phyloP scores from a whole-genome alignment of 179 eudicot genomes.

The Sideroxylon spinosum region DNA sequence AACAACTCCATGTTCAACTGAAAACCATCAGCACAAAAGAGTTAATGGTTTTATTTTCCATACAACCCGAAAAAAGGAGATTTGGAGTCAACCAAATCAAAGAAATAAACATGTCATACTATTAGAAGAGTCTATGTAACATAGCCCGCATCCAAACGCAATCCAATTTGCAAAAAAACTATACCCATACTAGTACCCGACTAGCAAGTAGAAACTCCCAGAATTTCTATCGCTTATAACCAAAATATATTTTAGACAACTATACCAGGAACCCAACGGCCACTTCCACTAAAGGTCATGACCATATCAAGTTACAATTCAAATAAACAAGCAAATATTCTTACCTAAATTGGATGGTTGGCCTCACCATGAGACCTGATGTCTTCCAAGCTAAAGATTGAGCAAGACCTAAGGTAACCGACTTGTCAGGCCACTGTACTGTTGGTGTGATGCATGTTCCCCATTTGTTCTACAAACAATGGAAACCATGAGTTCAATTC shows the following conservation, averaged over 20 bases:
- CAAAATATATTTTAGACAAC: neutral
- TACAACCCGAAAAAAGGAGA: neutral
- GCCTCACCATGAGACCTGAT: conserved; percentile 85
- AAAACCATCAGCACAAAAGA: neutral
- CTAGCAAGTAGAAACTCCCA: neutral
- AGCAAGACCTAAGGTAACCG: conserved; percentile 58
- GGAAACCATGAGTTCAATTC: neutral
- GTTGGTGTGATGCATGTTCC: conserved; percentile 84
- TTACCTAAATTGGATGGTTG: conserved; percentile 85
- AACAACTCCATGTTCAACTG: neutral
- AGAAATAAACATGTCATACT: neutral
- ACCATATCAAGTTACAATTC: neutral
- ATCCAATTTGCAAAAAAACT: no score
- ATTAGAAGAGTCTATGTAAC: no score
- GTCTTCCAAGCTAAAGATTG: conserved; percentile 96
- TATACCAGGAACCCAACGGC: neutral
- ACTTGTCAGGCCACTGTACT: conserved; percentile 85
- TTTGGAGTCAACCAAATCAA: neutral
- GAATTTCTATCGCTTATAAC: neutral
- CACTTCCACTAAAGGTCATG: neutral
- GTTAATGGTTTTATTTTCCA: neutral
- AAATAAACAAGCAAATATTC: neutral
- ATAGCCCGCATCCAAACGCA: no score
- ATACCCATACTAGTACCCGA: no score
- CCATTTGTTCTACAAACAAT: conserved; percentile 65